phyloP scores from a whole-genome alignment of 768 basidiomycete genomes.

The Coprinellus micaceus region DNA sequence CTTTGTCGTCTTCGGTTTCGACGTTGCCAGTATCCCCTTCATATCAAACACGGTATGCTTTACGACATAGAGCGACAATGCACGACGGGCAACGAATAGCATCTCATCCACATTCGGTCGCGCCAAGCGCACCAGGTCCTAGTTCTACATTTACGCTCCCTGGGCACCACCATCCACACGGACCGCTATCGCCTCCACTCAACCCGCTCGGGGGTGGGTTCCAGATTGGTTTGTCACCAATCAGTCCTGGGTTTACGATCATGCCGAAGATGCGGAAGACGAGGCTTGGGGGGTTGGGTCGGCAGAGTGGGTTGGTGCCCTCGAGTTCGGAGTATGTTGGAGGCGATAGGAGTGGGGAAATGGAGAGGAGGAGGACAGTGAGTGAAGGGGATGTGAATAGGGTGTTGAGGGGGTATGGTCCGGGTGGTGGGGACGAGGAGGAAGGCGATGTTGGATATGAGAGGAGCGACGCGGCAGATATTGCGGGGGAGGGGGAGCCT shows the following conservation, averaged over 20 bases:
- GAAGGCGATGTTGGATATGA: background rate
- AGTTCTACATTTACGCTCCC: no score
- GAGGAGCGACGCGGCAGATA: background rate
- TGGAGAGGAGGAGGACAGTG: constrained; percentile 42
- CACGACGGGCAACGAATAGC: background rate
- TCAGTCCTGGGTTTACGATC: constrained; percentile 76
- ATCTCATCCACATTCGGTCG: background rate
- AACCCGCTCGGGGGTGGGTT: constrained; percentile 53
- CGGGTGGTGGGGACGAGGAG: constrained; percentile 5
- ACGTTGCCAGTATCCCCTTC: background rate
- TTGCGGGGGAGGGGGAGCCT: background rate
- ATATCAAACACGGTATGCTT: background rate
- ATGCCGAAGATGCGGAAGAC: constrained; percentile 52
- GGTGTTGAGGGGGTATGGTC: constrained; percentile 7
- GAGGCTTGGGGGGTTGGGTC: constrained; percentile 34
- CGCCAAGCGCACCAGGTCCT: background rate
- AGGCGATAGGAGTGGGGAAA: constrained; percentile 16
- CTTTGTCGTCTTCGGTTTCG: background rate
- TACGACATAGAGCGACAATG: background rate
- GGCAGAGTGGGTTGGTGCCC: no score
- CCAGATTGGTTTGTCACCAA: constrained; percentile 71
- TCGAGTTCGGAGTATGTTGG: background rate
- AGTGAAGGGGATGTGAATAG: constrained; percentile 46
- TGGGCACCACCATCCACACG: no score
- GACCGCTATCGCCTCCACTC: constrained; percentile 27